phyloP scores from a whole-genome alignment of 192 early-diverging fungal genomes.

The Linnemannia exigua region DNA sequence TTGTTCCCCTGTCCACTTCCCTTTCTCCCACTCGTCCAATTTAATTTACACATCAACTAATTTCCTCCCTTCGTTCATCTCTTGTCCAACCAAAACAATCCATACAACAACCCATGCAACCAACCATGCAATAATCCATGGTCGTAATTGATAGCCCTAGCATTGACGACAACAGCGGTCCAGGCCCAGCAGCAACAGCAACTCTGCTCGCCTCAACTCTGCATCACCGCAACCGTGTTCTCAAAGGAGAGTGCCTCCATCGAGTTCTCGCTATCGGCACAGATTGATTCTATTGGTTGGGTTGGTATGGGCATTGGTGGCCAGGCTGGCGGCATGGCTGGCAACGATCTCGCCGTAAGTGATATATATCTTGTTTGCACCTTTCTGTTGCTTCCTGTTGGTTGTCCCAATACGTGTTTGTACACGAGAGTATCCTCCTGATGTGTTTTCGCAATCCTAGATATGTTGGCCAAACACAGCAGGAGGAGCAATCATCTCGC shows the following conservation, averaged over 20 bases:
- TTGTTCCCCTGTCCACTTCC: not conserved
- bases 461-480: conserved; percentile 40
- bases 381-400: not conserved
- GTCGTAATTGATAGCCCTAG: not conserved
- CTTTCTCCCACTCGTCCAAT: not conserved
- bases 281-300: conserved; percentile 29
- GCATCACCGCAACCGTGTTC: conserved; percentile 48
- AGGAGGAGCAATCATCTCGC: conserved; percentile 31
- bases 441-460: conserved; percentile 3
- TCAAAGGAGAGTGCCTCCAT: conserved; percentile 41
- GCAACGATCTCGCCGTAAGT: conserved; percentile 52
- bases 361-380: not conserved
- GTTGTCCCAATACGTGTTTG: too few species aligned
- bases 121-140: not conserved
- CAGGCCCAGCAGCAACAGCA: conserved; percentile 12
- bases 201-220: conserved; percentile 33
- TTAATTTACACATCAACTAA: not conserved
- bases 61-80: not conserved
- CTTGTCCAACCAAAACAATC: not conserved
- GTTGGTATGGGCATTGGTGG: conserved; percentile 46
- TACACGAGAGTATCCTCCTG: too few species aligned
- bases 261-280: conserved; percentile 37
- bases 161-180: not conserved
- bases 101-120: not conserved
- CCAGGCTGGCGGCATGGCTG: conserved; percentile 13